Evolutionary conservation across 768 basidiomycete species (phyloP).

Genomic region (Boletus patriciae): DNA sequence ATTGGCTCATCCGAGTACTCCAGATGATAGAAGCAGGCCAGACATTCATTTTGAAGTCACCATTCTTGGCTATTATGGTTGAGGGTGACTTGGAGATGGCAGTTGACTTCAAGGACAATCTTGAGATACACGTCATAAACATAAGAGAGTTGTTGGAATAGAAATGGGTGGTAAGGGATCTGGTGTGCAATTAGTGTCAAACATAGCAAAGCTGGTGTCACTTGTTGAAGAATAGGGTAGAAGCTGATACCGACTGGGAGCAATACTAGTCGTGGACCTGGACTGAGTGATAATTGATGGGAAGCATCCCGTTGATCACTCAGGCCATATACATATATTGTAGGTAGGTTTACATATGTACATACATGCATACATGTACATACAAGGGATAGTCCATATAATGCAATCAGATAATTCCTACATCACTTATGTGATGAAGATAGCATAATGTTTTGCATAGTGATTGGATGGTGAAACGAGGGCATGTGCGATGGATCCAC

Average conservation of each 20-base stretch:
- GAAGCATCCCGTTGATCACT: too few relatives aligned
- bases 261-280: too few relatives aligned
- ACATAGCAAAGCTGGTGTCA: too few relatives aligned
- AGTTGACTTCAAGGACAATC: conserved; percentile 5
- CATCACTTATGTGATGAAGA: not conserved
- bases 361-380: too few relatives aligned
- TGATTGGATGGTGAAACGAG: conserved; percentile 8
- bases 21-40: conserved; percentile 9
- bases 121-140: conserved; percentile 13
- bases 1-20: conserved; percentile 3
- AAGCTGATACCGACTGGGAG: too few relatives aligned
- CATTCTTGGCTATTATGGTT: not conserved
- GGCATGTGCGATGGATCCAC: conserved; percentile 7
- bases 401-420: too few relatives aligned
- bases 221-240: too few relatives aligned
- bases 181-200: not conserved
- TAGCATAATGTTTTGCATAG: not conserved
- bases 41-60: conserved; percentile 9
- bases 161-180: conserved; percentile 5
- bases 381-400: too few relatives aligned
- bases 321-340: too few relatives aligned
- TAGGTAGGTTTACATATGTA: too few relatives aligned
- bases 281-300: too few relatives aligned
- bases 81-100: not conserved
- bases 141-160: not conserved